phyloP scores from a whole-genome alignment of 2,329 filamentous ascomycete species.

The Cadophora sp. region DNA sequence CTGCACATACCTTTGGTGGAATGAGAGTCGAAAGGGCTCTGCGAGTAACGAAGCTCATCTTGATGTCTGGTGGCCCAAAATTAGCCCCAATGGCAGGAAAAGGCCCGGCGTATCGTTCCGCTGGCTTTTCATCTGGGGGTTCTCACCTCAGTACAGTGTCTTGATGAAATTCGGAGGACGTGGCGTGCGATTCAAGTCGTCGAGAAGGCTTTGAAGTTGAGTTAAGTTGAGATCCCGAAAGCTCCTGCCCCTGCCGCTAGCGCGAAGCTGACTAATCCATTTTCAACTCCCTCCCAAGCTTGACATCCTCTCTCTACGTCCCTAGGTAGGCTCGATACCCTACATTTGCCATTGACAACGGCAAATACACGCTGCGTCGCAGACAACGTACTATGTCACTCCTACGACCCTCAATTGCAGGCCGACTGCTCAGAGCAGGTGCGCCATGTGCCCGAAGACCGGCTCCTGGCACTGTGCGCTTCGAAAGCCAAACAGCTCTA shows the following conservation, averaged over 20 bases:
- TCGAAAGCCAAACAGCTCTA: conserved; percentile 56
- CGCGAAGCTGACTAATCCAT: neutral
- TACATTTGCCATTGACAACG: neutral
- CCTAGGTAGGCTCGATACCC: no score
- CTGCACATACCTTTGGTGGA: conserved; percentile 84
- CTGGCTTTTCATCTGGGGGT: neutral
- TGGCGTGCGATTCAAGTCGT: conserved; percentile 30
- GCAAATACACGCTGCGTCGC: neutral
- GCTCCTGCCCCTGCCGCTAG: conserved; percentile 22
- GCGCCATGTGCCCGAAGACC: conserved; percentile 47
- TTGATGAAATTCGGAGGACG: conserved; percentile 37
- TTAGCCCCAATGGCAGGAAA: conserved; percentile 44
- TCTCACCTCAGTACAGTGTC: conserved; percentile 44
- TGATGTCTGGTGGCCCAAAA: conserved; percentile 51
- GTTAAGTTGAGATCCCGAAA: conserved; percentile 25
- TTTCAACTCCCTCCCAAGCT: neutral
- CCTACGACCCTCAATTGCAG: conserved; percentile 63
- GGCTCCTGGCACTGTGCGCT: conserved; percentile 57
- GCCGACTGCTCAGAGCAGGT: conserved; percentile 58
- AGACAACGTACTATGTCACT: conserved; percentile 64
- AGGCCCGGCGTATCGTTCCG: neutral
- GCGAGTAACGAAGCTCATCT: conserved; percentile 92
- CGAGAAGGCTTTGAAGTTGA: conserved; percentile 33
- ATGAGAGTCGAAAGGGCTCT: conserved; percentile 97
- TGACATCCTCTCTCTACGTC: neutral